These are phyloP conservation scores for Mesembryanthemum crystallinum DNA, from an alignment of 148 eudicot genomes.

Conservation along the genomic window DNA sequence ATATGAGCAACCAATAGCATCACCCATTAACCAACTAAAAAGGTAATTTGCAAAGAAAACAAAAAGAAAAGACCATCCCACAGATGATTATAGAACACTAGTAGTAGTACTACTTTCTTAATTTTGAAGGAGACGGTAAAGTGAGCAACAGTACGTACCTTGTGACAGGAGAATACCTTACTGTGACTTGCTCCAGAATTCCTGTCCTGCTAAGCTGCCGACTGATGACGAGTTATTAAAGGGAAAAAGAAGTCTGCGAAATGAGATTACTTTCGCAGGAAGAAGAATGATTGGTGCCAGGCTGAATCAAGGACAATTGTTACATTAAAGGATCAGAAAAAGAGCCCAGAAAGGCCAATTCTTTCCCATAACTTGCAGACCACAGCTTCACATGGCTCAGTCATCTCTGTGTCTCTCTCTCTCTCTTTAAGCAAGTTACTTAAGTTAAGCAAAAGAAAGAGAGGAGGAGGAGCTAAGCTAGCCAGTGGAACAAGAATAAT, in stretches of 20 bases:
- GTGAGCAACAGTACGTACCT: conserved; percentile 9
- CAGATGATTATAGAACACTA: neutral
- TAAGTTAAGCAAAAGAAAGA: no score
- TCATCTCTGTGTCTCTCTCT: neutral
- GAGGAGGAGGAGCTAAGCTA: neutral
- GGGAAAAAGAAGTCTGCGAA: neutral
- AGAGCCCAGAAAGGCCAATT: conserved; percentile 16
- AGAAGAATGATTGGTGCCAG: neutral
- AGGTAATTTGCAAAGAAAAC: neutral
- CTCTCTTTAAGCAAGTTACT: neutral
- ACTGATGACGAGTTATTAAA: neutral
- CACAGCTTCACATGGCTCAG: conserved; percentile 35
- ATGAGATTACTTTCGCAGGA: neutral
- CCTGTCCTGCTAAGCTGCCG: neutral
- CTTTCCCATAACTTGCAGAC: conserved; percentile 46
- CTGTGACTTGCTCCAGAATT: conserved; percentile 9
- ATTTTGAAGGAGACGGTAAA: neutral
- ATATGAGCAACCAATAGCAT: conserved; percentile 12
- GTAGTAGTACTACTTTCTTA: neutral
- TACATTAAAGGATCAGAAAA: neutral
- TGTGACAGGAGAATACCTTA: neutral
- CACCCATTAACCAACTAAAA: neutral
- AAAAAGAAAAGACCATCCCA: neutral
- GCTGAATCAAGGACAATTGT: neutral
- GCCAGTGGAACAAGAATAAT: neutral